Evolutionary conservation across 495 filamentous ascomycete species (phyloP).

Genomic region (Trichoderma reesei): DNA sequence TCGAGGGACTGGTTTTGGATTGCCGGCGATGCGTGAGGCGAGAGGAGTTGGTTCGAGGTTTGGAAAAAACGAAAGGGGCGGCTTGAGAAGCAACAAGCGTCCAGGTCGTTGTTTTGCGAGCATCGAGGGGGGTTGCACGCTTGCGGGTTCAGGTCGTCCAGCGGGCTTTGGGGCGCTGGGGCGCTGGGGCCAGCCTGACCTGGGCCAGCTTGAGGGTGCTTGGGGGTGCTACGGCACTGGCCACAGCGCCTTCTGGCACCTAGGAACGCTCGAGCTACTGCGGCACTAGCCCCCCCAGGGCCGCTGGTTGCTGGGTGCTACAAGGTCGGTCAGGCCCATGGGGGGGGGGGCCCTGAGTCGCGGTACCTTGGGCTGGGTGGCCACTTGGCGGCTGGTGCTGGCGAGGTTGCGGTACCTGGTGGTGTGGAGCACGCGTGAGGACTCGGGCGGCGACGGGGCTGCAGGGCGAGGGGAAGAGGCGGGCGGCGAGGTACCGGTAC

Average conservation of each 20-base stretch:
- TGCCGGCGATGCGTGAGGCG: conserved; percentile 2
- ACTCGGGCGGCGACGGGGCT: neutral
- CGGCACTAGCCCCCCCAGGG: neutral
- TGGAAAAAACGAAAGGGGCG: conserved; percentile 3
- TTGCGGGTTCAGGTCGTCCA: neutral
- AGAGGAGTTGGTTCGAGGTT: neutral
- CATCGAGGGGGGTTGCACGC: neutral
- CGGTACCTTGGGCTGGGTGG: neutral
- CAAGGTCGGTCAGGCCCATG: conserved; percentile 1
- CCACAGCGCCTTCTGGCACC: neutral
- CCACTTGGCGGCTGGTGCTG: conserved; percentile 1
- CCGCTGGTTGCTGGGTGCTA: neutral
- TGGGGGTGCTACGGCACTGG: neutral
- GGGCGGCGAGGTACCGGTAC: neutral
- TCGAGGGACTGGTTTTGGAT: neutral
- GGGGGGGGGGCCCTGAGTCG: neutral
- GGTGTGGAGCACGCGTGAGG: neutral
- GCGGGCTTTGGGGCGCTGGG: neutral
- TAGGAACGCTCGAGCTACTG: neutral
- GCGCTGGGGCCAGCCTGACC: neutral
- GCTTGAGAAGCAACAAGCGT: neutral
- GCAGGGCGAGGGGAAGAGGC: neutral
- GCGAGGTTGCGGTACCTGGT: conserved; percentile 4
- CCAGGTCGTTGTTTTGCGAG: conserved; percentile 6
- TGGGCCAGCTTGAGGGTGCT: neutral